Evolutionary conservation across 495 filamentous ascomycete genomes (phyloP).

Genomic region (Sporormia fimetaria): DNA sequence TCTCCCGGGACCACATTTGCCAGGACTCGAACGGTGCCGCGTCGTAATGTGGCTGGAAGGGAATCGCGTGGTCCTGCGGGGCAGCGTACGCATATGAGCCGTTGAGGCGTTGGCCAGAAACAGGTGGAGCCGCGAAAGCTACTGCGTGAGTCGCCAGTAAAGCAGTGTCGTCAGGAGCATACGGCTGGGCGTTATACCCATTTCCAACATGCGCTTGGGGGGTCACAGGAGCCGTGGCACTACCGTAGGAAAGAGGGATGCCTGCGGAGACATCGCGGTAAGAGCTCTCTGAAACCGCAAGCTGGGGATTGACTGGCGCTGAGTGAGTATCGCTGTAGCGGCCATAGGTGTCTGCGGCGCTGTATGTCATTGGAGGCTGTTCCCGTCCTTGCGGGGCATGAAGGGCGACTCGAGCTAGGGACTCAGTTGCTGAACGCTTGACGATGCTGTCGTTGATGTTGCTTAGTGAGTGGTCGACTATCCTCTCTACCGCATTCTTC

Average conservation of each 20-base stretch:
- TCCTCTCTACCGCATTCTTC: slow-evolving; percentile 16
- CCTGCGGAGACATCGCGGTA: slow-evolving; percentile 2
- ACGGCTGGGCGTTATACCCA: slow-evolving; percentile 10
- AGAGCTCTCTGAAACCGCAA: neutral
- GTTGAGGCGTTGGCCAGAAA: slow-evolving; percentile 4
- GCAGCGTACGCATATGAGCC: slow-evolving; percentile 8
- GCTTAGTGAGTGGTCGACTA: slow-evolving; percentile 18
- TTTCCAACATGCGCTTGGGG: slow-evolving; percentile 2
- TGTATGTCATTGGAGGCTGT: slow-evolving; percentile 2
- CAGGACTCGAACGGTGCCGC: too few species aligned
- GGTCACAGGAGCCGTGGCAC: slow-evolving; percentile 5
- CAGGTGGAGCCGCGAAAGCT: slow-evolving; percentile 14
- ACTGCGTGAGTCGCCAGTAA: slow-evolving; percentile 17
- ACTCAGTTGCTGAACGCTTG: slow-evolving; percentile 16
- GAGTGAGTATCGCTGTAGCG: slow-evolving; percentile 9
- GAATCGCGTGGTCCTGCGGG: slow-evolving; percentile 1
- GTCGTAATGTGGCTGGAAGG: too few species aligned
- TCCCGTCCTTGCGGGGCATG: slow-evolving; percentile 11
- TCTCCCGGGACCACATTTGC: too few species aligned
- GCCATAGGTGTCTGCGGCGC: slow-evolving; percentile 5
- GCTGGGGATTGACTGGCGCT: slow-evolving; percentile 3
- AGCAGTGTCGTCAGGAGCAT: slow-evolving; percentile 10
- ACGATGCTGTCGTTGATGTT: slow-evolving; percentile 20
- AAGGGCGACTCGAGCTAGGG: slow-evolving; percentile 17
- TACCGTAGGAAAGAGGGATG: slow-evolving; percentile 9